Evolutionary conservation across 495 filamentous ascomycete species (phyloP), one percentile per base, ranked within the genome.

Genomic region (Neurospora sp.): DNA sequence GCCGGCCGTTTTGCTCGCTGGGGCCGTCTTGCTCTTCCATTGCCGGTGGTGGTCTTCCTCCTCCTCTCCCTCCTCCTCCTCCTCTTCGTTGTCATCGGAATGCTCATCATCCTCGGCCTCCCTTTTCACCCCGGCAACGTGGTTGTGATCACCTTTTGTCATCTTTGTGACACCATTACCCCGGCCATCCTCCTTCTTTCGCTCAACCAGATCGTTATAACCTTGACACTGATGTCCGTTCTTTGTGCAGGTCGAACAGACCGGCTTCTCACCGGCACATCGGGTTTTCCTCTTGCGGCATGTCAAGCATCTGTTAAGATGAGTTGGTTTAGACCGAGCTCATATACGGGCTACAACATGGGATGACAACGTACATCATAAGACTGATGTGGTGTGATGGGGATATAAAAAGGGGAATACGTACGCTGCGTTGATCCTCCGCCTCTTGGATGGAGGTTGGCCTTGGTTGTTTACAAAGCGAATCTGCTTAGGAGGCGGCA

Each of bases 221-320:
- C 91, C 91, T 20, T 89, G 81, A 79, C 91, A 94, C 9, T 84
- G 80, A 77, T 94, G 91, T 20, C 91, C 91, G 79, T 91, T 92
- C 75, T 92, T 91, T 65, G 86, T 86, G 76, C 91, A 94, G 31
- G 91, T 94, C 72, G 89, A 89, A 81, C 91, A 94, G 2, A 88
- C 85, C 80, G 90, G 90, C 75, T 89, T 88, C 82, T 93, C 91
- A 72, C 92, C 92, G 37, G 91, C 92, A 79, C 92, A 94, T 80
- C 92, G 87, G 72, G 92, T 94, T 83, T 94, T 94, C 81, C 92
- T 88, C 77, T 90, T 93, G 80, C 92, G 90, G 81, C 92, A 93
- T 71, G 91, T 94, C 73, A 89, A 85, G 82, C 92, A 93, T 75
- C 91, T 92, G 76, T 75, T 27, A 74, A 22, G 70, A 69, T 20